Evolutionary conservation across 495 filamentous ascomycete species (phyloP).

Genomic region (Lichenothelia convexa): DNA sequence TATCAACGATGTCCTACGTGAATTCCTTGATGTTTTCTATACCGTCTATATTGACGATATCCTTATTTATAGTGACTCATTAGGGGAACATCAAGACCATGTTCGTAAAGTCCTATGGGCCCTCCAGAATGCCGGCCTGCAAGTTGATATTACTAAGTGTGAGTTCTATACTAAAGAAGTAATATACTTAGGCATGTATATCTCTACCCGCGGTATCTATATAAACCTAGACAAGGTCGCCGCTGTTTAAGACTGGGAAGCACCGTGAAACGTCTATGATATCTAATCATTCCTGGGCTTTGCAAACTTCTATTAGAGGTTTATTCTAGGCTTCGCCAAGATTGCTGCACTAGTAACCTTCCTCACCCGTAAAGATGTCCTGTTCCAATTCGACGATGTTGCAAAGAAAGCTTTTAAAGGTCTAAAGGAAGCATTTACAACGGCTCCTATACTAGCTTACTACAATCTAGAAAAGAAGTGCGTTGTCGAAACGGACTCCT

Average conservation of each 20-base stretch:
- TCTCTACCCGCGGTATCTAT: conserved; percentile 12
- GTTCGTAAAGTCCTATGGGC: conserved; percentile 1
- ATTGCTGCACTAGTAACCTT: conserved; percentile 3
- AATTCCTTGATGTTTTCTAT: conserved; percentile 3
- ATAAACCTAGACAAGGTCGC: conserved; percentile 17
- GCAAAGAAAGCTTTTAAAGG: conserved; percentile 26
- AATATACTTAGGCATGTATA: conserved; percentile 17
- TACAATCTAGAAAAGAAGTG: conserved; percentile 12
- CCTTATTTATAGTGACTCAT: conserved; percentile 4
- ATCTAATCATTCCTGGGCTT: conserved; percentile 12
- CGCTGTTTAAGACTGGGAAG: conserved; percentile 5
- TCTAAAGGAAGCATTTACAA: conserved; percentile 30
- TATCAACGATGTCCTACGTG: conserved; percentile 3
- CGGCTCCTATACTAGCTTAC: conserved; percentile 11
- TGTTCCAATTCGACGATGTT: conserved; percentile 1
- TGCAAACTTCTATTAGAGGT: conserved; percentile 11
- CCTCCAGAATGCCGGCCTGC: conserved; percentile 4
- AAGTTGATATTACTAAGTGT: conserved; percentile 17
- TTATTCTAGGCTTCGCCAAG: conserved; percentile 9
- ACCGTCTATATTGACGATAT: conserved; percentile 7
- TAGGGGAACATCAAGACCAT: conserved; percentile 2
- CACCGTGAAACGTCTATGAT: conserved; percentile 6
- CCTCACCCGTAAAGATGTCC: conserved; percentile 6
- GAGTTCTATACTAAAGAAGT: conserved; percentile 17
- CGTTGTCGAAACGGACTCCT: conserved; percentile 14